Conservation (phyloP, 148 eudicot species). For the Rhododendron vialii region DNA sequence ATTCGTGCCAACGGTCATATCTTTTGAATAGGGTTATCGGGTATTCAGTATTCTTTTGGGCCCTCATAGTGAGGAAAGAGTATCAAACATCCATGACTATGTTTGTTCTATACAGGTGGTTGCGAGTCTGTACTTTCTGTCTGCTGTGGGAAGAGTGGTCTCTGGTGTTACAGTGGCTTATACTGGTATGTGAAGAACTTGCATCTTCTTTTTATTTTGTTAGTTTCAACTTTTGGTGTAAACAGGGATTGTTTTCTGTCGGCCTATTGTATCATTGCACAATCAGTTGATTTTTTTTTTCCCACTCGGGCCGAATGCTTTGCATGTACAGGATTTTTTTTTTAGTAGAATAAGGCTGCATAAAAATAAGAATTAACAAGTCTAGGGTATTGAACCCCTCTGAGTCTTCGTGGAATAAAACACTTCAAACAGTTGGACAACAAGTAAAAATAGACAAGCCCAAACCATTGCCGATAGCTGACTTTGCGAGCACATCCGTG, state of each 20-base stretch:
- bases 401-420: background rate
- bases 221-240: background rate
- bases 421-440: background rate
- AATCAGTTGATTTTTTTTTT: background rate
- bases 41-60: background rate
- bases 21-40: background rate
- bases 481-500: too few relatives aligned
- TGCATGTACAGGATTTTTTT: background rate
- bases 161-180: slow-evolving; percentile 88
- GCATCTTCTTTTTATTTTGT: background rate
- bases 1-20: background rate
- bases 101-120: slow-evolving; percentile 52
- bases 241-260: background rate
- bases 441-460: background rate
- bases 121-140: slow-evolving; percentile 59
- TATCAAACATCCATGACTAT: background rate
- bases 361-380: background rate
- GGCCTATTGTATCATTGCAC: background rate
- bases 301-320: background rate
- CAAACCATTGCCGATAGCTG: background rate
- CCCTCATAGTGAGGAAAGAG: background rate
- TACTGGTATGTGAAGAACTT: slow-evolving; percentile 47
- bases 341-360: background rate
- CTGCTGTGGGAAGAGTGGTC: slow-evolving; percentile 75
- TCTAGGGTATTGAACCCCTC: background rate